Base-by-base conservation (phyloP, 1,139 yeast genomes). In the Debaryomyces subglobosus region DNA sequence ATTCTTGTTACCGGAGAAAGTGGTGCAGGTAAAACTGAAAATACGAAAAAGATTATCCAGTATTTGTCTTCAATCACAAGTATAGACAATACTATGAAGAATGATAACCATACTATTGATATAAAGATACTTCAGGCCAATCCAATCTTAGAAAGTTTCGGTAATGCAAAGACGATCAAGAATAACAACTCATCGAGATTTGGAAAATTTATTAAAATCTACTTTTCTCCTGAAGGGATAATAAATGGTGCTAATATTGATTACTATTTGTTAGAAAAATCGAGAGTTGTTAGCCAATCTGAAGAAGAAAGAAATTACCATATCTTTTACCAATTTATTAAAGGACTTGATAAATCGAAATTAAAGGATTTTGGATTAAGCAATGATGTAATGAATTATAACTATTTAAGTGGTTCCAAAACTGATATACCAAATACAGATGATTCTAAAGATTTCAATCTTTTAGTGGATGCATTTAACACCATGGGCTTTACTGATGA, bases 21-120 rank as follows among this genome's bases (percentile, higher is more conserved):
- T 25, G 99, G 99, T 53, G 99, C 99, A 0, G 99, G 99, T 49
- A 94, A 94, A 65, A 94, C 99, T 0, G 99, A 94, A 69, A 94
- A 90, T 58, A 94, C 99, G n/a, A 94, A 94, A 66, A 90, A 89
- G 61, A 92, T 94, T 51, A 88, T 95, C 55, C 98, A 92, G 65
- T 94, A 91, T 66, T 76, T 95, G 49, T 90, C 97, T 0, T 85
- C 92, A 5, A 84, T 90, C 36, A 84, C 94, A 1, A 57, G 61
- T 10, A 41, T 33, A 5, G 49, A 47, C 24, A 18, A 24, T 13
- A 38, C 20, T 25, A 16, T n/a, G n/a, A 36, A 20, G 16, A 66
- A 66, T 18, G 63, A 62, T 32, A 61, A 65, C 46, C 45, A 43
- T 32, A 36, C 38, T 34, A 87, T 94, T 57, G 98, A 95, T 65